Conservation (phyloP, 2,329 filamentous ascomycete species). For the Fusarium protoensiforme region DNA sequence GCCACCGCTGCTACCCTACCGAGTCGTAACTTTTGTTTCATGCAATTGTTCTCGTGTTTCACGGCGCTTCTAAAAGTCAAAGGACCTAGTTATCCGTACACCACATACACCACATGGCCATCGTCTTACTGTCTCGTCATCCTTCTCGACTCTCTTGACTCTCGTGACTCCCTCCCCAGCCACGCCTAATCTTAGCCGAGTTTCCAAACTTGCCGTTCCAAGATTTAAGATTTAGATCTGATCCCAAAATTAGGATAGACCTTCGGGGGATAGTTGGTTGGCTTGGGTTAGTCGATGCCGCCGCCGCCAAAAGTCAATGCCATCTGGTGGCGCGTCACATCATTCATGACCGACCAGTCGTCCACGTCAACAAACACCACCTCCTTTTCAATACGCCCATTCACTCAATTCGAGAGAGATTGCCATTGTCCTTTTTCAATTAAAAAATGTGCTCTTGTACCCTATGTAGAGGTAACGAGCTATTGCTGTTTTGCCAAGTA, state of each 20-base stretch:
- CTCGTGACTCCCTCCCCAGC: background rate
- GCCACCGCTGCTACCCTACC: conserved; percentile 11
- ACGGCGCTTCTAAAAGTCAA: background rate
- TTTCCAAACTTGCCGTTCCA: background rate
- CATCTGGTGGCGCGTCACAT: conserved; percentile 9
- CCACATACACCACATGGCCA: background rate
- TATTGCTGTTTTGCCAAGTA: conserved; percentile 37
- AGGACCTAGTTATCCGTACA: background rate
- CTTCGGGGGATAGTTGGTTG: background rate
- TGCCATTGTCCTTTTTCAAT: conserved; percentile 28
- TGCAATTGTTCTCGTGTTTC: conserved; percentile 10
- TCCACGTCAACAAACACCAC: background rate
- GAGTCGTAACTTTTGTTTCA: conserved; percentile 7
- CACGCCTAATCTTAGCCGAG: background rate
- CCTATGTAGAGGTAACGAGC: conserved; percentile 26
- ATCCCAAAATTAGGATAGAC: conserved; percentile 16
- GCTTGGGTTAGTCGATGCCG: background rate
- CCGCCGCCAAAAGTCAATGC: conserved; percentile 5
- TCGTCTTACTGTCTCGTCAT: background rate
- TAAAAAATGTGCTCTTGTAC: conserved; percentile 32
- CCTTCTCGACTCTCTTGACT: background rate
- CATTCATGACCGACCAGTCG: background rate
- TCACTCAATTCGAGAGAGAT: conserved; percentile 27
- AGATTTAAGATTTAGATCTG: conserved; percentile 28
- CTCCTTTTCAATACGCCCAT: background rate